Evolutionary conservation across 768 basidiomycete genomes (phyloP).

Genomic region (Amanita thiersii): DNA sequence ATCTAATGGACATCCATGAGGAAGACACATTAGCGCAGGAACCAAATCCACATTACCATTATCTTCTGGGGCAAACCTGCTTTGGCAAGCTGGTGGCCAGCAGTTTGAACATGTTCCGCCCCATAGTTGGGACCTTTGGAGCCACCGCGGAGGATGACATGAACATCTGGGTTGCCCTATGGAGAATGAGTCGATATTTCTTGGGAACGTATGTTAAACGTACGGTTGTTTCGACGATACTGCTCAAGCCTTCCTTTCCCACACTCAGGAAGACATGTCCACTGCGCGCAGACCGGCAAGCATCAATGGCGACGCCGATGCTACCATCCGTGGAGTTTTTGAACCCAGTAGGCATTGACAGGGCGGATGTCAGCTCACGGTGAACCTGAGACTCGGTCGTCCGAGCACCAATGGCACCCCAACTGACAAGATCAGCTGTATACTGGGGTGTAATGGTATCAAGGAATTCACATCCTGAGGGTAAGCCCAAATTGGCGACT

Average conservation of each 20-base stretch:
- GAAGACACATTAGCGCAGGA: conserved; percentile 1
- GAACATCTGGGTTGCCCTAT: conserved; percentile 86
- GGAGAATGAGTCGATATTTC: not conserved
- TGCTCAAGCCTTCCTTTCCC: conserved; percentile 91
- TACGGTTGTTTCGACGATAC: conserved; percentile 91
- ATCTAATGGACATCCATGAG: conserved; percentile 40
- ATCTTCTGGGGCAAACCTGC: conserved; percentile 72
- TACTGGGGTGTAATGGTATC: conserved; percentile 67
- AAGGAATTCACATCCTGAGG: conserved; percentile 95
- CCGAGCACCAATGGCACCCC: conserved; percentile 94
- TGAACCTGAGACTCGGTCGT: conserved; percentile 94
- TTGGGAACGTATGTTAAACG: conserved; percentile 11
- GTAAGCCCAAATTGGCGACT: conserved; percentile 83
- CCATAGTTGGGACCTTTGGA: conserved; percentile 84
- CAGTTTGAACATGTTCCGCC: conserved; percentile 71
- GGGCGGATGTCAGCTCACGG: conserved; percentile 75
- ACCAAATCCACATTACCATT: conserved; percentile 53
- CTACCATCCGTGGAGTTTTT: conserved; percentile 98
- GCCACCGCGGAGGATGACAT: conserved; percentile 92
- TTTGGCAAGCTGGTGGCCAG: conserved; percentile 67
- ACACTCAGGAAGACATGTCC: conserved; percentile 96
- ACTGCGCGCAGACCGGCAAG: conserved; percentile 83
- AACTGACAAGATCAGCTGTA: conserved; percentile 82
- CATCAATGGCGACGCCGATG: conserved; percentile 87
- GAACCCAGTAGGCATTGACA: conserved; percentile 97